phyloP scores from a whole-genome alignment of 2,329 filamentous ascomycete species.

The Grosmannia serpens region DNA sequence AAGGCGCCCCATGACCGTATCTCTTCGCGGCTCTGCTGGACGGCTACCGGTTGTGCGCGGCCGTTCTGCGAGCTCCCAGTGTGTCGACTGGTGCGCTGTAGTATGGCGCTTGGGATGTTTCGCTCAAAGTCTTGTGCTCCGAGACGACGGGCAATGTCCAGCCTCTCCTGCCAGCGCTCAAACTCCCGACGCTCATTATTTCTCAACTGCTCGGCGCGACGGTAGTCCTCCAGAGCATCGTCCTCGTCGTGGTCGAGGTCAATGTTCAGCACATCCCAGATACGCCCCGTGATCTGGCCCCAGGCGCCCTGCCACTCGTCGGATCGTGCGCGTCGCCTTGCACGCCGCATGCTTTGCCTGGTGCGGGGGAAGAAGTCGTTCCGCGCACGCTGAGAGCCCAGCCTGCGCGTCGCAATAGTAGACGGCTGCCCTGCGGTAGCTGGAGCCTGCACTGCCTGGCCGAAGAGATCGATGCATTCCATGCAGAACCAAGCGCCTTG shows the following conservation, averaged over 20 bases:
- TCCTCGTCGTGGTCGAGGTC: constrained; percentile 82
- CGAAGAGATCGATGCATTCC: constrained; percentile 53
- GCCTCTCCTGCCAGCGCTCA: constrained; percentile 71
- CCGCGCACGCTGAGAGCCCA: constrained; percentile 5
- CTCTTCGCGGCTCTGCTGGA: constrained; percentile 65
- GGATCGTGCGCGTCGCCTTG: constrained; percentile 53
- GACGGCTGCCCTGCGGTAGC: constrained; percentile 15
- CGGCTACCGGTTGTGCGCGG: constrained; percentile 17
- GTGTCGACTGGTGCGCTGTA: constrained; percentile 43
- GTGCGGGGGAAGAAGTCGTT: constrained; percentile 40
- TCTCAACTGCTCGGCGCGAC: constrained; percentile 38
- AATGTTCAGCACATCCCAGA: constrained; percentile 58
- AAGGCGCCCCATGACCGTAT: constrained; percentile 81
- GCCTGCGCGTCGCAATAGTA: background rate
- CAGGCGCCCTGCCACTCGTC: constrained; percentile 86
- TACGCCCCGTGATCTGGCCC: constrained; percentile 49
- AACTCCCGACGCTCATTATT: constrained; percentile 45
- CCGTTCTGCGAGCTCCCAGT: constrained; percentile 30
- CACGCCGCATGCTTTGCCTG: constrained; percentile 43
- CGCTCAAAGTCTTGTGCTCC: constrained; percentile 65
- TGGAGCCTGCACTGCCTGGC: constrained; percentile 23
- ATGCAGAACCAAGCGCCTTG: constrained; percentile 83
- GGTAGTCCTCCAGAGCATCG: constrained; percentile 39
- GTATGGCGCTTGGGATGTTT: constrained; percentile 44
- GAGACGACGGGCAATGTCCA: constrained; percentile 70